phyloP scores from a whole-genome alignment of 2,329 filamentous ascomycete genomes.

The Aspergillus uvarum region DNA sequence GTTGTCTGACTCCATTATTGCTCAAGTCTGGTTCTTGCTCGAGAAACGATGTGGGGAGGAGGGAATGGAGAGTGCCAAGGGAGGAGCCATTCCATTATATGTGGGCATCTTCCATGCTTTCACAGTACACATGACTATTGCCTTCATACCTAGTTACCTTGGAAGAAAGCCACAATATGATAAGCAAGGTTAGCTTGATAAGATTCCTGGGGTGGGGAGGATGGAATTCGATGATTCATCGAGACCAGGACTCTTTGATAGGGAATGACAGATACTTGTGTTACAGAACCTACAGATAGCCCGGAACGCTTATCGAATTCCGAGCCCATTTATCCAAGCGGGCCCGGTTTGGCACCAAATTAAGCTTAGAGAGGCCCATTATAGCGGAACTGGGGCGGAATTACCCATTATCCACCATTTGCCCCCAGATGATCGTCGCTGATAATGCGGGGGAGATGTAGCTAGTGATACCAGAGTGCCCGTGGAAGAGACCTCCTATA shows the following conservation, averaged over 20 bases:
- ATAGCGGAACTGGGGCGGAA: conserved; percentile 6
- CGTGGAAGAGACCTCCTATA: neutral
- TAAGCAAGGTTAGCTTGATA: conserved; percentile 4
- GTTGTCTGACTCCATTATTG: conserved; percentile 14
- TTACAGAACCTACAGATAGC: conserved; percentile 4
- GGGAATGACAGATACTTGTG: conserved; percentile 7
- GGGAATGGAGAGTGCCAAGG: neutral
- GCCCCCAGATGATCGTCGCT: neutral
- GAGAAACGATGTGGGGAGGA: neutral
- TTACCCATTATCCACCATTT: neutral
- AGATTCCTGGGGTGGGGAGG: neutral
- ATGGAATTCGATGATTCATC: conserved; percentile 9
- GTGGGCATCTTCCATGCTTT: neutral
- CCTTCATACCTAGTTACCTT: neutral
- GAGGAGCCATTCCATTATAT: neutral
- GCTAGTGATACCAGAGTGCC: neutral
- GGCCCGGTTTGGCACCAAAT: neutral
- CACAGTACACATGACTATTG: neutral
- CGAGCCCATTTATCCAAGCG: conserved; percentile 11
- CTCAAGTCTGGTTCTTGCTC: neutral
- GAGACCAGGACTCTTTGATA: neutral
- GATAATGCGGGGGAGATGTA: conserved; percentile 2
- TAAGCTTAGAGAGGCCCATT: neutral
- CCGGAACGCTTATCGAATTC: conserved; percentile 21
- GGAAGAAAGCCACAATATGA: neutral